Conservation (phyloP, 768 basidiomycete genomes). For the Termitomyces sp. region DNA sequence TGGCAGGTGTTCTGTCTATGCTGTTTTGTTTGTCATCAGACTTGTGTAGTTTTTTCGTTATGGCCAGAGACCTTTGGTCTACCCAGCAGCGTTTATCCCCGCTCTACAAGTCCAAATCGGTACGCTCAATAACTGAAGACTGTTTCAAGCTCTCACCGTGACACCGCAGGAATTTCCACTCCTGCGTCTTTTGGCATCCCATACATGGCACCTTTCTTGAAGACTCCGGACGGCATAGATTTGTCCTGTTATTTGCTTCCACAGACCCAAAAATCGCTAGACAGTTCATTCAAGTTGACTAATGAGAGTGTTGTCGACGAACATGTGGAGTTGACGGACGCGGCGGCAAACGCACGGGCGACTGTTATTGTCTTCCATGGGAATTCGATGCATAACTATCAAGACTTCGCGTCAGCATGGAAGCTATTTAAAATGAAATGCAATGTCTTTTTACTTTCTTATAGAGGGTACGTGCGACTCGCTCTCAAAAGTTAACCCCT, state of each 20-base stretch:
- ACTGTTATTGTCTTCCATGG: slow-evolving; percentile 90
- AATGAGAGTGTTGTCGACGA: background rate
- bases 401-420: slow-evolving; percentile 62
- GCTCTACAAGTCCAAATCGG: background rate
- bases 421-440: slow-evolving; percentile 68
- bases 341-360: slow-evolving; percentile 35
- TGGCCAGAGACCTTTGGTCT: slow-evolving; percentile 12
- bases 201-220: slow-evolving; percentile 9
- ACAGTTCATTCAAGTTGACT: background rate
- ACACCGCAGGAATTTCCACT: background rate
- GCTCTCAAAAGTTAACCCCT: background rate
- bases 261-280: slow-evolving; percentile 6
- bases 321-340: slow-evolving; percentile 11
- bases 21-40: background rate
- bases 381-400: slow-evolving; percentile 68
- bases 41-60: slow-evolving; percentile 8
- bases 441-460: slow-evolving; percentile 85
- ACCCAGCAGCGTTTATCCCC: slow-evolving; percentile 10
- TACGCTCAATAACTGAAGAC: background rate
- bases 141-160: background rate
- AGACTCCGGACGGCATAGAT: slow-evolving; percentile 11
- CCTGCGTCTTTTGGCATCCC: slow-evolving; percentile 5
- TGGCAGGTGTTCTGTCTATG: background rate
- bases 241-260: slow-evolving; percentile 13
- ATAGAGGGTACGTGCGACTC: slow-evolving; percentile 61